Evolutionary conservation across 1,284 basidiomycete genomes (phyloP).

Genomic region (Puccinia brachypodii): DNA sequence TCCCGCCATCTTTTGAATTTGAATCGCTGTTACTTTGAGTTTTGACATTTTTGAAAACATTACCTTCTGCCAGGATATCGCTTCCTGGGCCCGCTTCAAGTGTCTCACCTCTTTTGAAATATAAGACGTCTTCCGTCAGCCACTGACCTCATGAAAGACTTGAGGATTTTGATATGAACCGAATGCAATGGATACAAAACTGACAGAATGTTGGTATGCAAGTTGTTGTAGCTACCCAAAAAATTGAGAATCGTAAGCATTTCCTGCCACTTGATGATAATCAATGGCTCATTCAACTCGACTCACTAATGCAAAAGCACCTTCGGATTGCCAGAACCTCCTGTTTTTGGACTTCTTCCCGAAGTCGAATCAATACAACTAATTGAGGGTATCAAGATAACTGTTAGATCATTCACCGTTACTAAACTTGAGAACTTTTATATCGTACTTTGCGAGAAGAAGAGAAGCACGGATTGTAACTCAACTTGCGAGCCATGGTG

Average conservation of each 20-base stretch:
- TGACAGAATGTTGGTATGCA: constrained; percentile 16
- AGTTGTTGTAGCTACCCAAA: constrained; percentile 39
- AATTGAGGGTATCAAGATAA: neutral
- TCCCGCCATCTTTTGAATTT: constrained; percentile 23
- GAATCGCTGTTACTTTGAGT: neutral
- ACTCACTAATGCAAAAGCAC: constrained; percentile 33
- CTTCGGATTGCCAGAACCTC: constrained; percentile 1
- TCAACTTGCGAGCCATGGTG: constrained; percentile 46
- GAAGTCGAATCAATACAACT: constrained; percentile 41
- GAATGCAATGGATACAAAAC: neutral
- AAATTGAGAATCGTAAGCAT: neutral
- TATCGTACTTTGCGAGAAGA: neutral
- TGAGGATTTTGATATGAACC: neutral
- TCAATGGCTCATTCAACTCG: neutral
- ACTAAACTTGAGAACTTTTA: neutral
- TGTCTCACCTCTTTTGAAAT: constrained; percentile 12
- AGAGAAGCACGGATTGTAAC: neutral
- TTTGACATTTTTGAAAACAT: constrained; percentile 31
- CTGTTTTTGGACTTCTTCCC: constrained; percentile 34
- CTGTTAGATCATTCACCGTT: neutral
- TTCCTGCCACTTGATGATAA: too few species aligned
- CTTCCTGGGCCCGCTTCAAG: constrained; percentile 12
- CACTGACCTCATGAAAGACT: neutral
- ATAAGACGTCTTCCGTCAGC: neutral
- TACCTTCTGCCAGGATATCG: constrained; percentile 37